Percentiles rank a stretch among this genome's conserved stretches.
phyloP scores from a whole-genome alignment of 23 red algal genomes.

The Gracilaria gracilis region DNA sequence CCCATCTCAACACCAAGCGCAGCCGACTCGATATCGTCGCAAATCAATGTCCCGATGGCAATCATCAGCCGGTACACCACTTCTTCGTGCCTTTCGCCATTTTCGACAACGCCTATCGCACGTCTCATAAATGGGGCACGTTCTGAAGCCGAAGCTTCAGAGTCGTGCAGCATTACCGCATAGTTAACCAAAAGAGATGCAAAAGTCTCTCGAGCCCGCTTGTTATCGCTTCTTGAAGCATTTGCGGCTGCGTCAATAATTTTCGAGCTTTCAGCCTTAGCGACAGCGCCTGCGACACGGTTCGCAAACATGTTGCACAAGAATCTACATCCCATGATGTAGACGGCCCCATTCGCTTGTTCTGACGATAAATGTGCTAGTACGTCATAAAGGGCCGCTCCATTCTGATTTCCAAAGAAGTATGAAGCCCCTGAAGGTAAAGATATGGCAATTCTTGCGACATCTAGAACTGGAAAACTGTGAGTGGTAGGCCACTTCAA shows the following conservation, averaged over 20 bases:
- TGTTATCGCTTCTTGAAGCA: slow-evolving; percentile 35
- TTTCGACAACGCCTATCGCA: slow-evolving; percentile 6
- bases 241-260: slow-evolving; percentile 35
- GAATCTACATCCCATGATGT: slow-evolving; percentile 82
- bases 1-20: slow-evolving; percentile 57
- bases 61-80: slow-evolving; percentile 60
- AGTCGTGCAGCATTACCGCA: slow-evolving; percentile 58
- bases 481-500: slow-evolving; percentile 78
- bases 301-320: slow-evolving; percentile 89
- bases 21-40: slow-evolving; percentile 59
- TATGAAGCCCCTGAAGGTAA: slow-evolving; percentile 76
- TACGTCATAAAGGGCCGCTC: slow-evolving; percentile 61
- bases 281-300: slow-evolving; percentile 53
- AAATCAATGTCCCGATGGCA: slow-evolving; percentile 75
- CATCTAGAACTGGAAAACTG: slow-evolving; percentile 83
- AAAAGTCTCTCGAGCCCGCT: slow-evolving; percentile 68
- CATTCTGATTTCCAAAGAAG: slow-evolving; percentile 81
- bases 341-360: slow-evolving; percentile 64
- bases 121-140: slow-evolving; percentile 32
- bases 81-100: slow-evolving; percentile 66
- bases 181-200: slow-evolving; percentile 75
- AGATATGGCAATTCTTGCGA: slow-evolving; percentile 79
- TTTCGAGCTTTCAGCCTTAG: not conserved
- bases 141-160: slow-evolving; percentile 47
- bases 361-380: slow-evolving; percentile 48